Evolutionary conservation across 78 protist genomes (phyloP).

Genomic region (Chrysochromulina tobinii): DNA sequence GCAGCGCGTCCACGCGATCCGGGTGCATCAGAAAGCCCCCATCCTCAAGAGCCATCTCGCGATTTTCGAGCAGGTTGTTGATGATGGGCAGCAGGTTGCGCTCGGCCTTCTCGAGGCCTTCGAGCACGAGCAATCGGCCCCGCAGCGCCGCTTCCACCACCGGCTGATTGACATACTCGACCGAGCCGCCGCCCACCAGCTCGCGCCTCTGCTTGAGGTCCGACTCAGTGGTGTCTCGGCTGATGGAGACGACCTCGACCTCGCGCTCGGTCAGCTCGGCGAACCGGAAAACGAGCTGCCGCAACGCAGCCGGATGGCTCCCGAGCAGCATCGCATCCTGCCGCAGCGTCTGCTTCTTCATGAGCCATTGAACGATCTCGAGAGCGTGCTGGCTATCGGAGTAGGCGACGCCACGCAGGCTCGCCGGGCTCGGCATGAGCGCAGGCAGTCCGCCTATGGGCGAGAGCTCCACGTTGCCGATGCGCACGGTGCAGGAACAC

Average conservation of each 20-base stretch:
- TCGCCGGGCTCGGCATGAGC: too few species aligned
- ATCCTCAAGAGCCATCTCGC: slow-evolving; percentile 82
- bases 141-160: slow-evolving; percentile 63
- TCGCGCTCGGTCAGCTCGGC: slow-evolving; percentile 57
- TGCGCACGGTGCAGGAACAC: too few species aligned
- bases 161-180: slow-evolving; percentile 33
- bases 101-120: slow-evolving; percentile 77
- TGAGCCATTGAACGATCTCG: not conserved
- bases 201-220: slow-evolving; percentile 73
- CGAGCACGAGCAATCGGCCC: slow-evolving; percentile 76
- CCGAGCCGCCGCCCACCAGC: slow-evolving; percentile 35
- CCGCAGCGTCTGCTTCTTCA: not conserved
- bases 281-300: slow-evolving; percentile 59
- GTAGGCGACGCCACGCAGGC: too few species aligned
- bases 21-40: slow-evolving; percentile 57
- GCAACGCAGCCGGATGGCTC: slow-evolving; percentile 59
- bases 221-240: slow-evolving; percentile 72
- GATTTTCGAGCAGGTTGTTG: slow-evolving; percentile 81
- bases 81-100: slow-evolving; percentile 48
- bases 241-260: slow-evolving; percentile 53
- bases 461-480: too few species aligned
- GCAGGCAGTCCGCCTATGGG: too few species aligned
- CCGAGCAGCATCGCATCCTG: slow-evolving; percentile 79
- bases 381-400: not conserved
- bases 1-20: slow-evolving; percentile 51